phyloP scores from a whole-genome alignment of 2,329 filamentous ascomycete species.

The Aphanocladium album region DNA sequence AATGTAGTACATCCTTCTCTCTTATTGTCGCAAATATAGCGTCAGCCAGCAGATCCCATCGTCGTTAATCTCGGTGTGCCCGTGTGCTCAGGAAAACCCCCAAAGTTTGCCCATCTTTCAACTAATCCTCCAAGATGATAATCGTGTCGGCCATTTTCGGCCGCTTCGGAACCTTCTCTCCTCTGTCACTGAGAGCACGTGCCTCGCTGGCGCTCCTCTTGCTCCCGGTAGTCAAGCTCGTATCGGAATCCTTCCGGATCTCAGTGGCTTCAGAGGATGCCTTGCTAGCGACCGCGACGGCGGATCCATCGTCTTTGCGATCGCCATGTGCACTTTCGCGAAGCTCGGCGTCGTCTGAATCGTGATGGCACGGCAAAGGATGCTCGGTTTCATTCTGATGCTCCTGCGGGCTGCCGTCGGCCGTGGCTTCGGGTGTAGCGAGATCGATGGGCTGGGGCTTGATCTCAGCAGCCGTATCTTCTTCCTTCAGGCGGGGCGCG shows the following conservation, averaged over 20 bases:
- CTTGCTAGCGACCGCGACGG: too few relatives aligned
- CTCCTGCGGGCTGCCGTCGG: background rate
- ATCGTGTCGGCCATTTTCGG: too few relatives aligned
- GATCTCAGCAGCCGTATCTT: background rate
- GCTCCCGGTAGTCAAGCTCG: background rate
- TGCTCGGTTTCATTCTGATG: background rate
- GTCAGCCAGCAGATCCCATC: too few relatives aligned
- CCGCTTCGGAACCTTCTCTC: too few relatives aligned
- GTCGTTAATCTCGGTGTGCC: too few relatives aligned
- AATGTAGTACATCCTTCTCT: too few relatives aligned
- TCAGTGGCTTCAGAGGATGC: background rate
- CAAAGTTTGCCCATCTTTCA: too few relatives aligned
- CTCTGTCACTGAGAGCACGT: background rate
- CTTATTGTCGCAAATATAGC: too few relatives aligned
- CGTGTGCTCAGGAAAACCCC: too few relatives aligned
- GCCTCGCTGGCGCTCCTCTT: background rate
- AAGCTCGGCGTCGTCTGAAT: too few relatives aligned
- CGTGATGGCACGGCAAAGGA: background rate
- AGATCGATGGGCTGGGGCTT: background rate
- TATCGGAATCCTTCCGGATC: background rate
- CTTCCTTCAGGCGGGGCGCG: background rate
- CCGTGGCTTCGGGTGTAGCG: background rate
- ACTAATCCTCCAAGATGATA: too few relatives aligned
- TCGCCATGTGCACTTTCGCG: too few relatives aligned
- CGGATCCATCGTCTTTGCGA: background rate